These are phyloP conservation scores for Penicillium fuscoglaucum DNA, from an alignment of 2,329 filamentous ascomycete genomes.

Conservation along the genomic window DNA sequence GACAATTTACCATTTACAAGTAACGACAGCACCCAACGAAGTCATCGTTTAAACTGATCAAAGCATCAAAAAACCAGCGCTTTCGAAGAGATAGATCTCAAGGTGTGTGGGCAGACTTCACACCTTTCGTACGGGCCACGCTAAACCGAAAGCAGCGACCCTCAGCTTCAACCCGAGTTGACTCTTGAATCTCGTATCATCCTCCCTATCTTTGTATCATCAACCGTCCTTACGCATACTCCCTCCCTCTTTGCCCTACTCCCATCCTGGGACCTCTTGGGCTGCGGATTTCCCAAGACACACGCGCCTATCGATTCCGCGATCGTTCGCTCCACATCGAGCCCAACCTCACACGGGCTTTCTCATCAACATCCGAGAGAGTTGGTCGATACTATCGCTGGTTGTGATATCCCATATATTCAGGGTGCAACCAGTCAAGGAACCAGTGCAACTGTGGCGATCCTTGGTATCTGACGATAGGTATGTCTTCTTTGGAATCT, in stretches of 20 bases:
- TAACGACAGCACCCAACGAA: background rate
- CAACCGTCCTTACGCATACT: constrained; percentile 28
- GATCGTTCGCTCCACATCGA: constrained; percentile 17
- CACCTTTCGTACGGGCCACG: constrained; percentile 27
- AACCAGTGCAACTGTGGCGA: constrained; percentile 45
- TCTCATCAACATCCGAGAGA: constrained; percentile 23
- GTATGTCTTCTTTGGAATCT: constrained; percentile 32
- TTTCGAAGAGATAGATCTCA: background rate
- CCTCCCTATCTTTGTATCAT: constrained; percentile 36
- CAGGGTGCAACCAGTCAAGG: constrained; percentile 35
- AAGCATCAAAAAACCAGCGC: background rate
- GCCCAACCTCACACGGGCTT: constrained; percentile 21
- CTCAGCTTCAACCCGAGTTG: constrained; percentile 43
- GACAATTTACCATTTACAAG: background rate
- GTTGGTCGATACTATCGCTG: constrained; percentile 31
- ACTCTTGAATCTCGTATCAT: constrained; percentile 29
- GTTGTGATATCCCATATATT: constrained; percentile 35
- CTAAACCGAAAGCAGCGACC: constrained; percentile 46
- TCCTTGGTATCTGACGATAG: constrained; percentile 46
- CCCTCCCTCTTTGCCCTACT: constrained; percentile 20
- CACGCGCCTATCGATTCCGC: constrained; percentile 25
- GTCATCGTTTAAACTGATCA: background rate
- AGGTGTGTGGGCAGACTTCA: constrained; percentile 28
- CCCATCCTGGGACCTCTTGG: constrained; percentile 31
- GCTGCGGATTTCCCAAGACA: constrained; percentile 24